Conservation (phyloP, 768 basidiomycete species). For the Russula virescens region DNA sequence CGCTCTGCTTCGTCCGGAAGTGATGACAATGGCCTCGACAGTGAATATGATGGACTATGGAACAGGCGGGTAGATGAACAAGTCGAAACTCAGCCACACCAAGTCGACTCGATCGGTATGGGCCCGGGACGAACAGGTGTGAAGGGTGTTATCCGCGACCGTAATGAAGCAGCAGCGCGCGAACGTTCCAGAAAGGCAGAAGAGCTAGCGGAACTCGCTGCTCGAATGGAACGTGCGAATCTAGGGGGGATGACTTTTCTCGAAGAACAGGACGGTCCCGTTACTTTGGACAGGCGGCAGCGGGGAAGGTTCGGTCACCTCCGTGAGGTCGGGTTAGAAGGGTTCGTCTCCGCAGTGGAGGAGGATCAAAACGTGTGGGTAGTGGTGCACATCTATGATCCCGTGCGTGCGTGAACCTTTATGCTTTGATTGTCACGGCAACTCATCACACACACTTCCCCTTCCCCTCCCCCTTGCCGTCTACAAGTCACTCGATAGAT, state of each 20-base stretch:
- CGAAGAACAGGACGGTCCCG: constrained; percentile 64
- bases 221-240: constrained; percentile 56
- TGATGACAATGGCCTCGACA: constrained; percentile 47
- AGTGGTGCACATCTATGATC: constrained; percentile 79
- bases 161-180: constrained; percentile 57
- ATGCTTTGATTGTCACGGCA: neutral
- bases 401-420: constrained; percentile 44
- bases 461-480: neutral
- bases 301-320: constrained; percentile 69
- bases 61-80: constrained; percentile 29
- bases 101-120: constrained; percentile 69
- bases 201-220: constrained; percentile 49
- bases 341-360: constrained; percentile 65
- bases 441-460: neutral
- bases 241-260: constrained; percentile 66
- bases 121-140: constrained; percentile 83
- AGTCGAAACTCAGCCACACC: constrained; percentile 38
- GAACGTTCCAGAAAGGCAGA: constrained; percentile 46
- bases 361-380: constrained; percentile 71
- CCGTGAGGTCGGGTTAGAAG: constrained; percentile 69
- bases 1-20: constrained; percentile 49
- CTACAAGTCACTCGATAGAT: constrained; percentile 68
- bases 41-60: constrained; percentile 42
- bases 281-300: constrained; percentile 32
- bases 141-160: constrained; percentile 82